Base-by-base conservation (phyloP, 495 filamentous ascomycete species). In the Oidiodendron maius region DNA sequence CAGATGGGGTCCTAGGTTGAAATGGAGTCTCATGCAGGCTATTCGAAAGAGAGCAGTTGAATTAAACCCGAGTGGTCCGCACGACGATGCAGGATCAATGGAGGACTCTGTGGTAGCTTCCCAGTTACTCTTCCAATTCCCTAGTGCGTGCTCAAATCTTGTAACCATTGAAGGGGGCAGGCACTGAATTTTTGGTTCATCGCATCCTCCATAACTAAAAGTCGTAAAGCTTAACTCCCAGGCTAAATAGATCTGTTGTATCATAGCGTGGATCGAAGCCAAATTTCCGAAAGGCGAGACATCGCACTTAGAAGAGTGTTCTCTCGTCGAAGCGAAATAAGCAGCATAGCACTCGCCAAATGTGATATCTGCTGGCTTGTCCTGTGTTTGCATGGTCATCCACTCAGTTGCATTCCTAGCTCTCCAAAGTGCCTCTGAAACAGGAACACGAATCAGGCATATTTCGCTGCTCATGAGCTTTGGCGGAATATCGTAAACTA, bases 211-310 rank as follows among this genome's bases (percentile, higher is more conserved):
- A 66, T 20, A 70, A 67, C 0, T 71, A 75, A 3, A n/a, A n/a
- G n/a, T n/a, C n/a, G n/a, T n/a, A n/a, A n/a, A n/a, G n/a, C n/a
- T n/a, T n/a, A 78, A 74, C 51, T 86, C 78, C 40, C 81, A 82
- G 26, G 82, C 67, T 13, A 83, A 48, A 61, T 80, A 86, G 21
- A 87, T 84, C 38, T 84, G 78, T 52, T 87, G 83, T 12, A 85
- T 71, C 43, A 87, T 62, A 0, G 80, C 82, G 52, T 83, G 77
- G 28, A 87, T 84, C 3, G 86, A 71, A 4, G 82, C 72, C 50
- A 85, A 85, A 50, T 80, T 81, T 13, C 82, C 82, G 0, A 86
- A 67, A 0, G 81, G 79, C 6, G 82, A 82, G 58, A 63, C 69
- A 51, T 75, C 72, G 6, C 76, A 63, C 3, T 71, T 72, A 12